These are phyloP conservation scores for Boechera stricta DNA, from an alignment of 345 rosid species.

Conservation along the genomic window DNA sequence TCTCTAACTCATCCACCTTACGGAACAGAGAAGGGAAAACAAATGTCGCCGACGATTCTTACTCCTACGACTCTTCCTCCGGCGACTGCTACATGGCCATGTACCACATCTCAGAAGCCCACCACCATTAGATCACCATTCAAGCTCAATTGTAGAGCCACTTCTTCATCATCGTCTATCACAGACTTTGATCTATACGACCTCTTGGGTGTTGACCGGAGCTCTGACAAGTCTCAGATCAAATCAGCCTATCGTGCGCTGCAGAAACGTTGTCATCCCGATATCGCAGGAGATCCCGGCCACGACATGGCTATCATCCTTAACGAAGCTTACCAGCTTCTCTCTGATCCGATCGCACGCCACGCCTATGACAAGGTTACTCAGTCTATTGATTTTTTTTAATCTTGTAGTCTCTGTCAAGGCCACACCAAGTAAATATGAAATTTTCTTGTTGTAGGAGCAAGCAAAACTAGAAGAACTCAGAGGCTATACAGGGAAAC, in stretches of 20 bases:
- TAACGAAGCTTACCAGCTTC: conserved; percentile 73
- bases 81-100: conserved; percentile 35
- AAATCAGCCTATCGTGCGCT: conserved; percentile 72
- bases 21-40: conserved; percentile 13
- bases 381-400: not conserved
- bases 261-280: conserved; percentile 90
- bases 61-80: conserved; percentile 44
- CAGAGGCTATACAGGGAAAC: conserved; percentile 77
- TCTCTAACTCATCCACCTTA: conserved; percentile 32
- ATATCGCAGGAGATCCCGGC: conserved; percentile 75
- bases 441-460: conserved; percentile 50
- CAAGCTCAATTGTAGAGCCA: conserved; percentile 50
- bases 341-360: conserved; percentile 73
- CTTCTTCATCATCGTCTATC: conserved; percentile 46
- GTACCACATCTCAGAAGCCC: conserved; percentile 31
- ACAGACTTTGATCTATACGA: conserved; percentile 83
- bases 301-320: conserved; percentile 94
- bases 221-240: conserved; percentile 63
- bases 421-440: not conserved
- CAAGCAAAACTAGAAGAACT: conserved; percentile 75
- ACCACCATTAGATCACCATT: conserved; percentile 34
- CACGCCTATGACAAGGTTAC: conserved; percentile 79
- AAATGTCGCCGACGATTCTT: conserved; percentile 37
- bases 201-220: conserved; percentile 73
- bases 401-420: not conserved